Evolutionary conservation across 768 basidiomycete genomes (phyloP).

Genomic region (Boletus coccyginus): DNA sequence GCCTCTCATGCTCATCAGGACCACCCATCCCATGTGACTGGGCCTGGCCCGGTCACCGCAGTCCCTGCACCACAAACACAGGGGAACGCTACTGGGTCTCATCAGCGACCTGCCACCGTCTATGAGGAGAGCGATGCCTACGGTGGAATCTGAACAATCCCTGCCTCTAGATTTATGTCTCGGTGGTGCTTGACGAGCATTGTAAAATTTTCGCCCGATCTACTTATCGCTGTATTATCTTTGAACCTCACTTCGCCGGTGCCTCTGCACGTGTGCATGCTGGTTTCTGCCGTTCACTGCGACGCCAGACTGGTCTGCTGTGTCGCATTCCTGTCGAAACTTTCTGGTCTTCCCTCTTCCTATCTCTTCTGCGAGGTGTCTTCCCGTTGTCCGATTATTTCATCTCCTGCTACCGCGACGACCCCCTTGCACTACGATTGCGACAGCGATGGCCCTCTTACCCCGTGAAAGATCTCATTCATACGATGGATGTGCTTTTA

Average conservation of each 20-base stretch:
- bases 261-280: conserved; percentile 14
- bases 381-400: conserved; percentile 12
- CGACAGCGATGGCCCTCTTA: conserved; percentile 1
- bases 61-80: conserved; percentile 9
- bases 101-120: conserved; percentile 44
- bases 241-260: not conserved
- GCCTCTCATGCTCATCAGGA: conserved; percentile 32
- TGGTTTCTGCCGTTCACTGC: conserved; percentile 21
- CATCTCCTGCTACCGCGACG: not conserved
- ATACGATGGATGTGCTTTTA: conserved; percentile 23
- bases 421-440: not conserved
- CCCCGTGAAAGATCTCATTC: conserved; percentile 18
- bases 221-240: conserved; percentile 27
- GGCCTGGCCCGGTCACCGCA: conserved; percentile 9
- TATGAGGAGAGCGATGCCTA: conserved; percentile 71
- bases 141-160: conserved; percentile 52
- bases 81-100: conserved; percentile 7
- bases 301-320: conserved; percentile 28
- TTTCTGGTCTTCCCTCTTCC: not conserved
- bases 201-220: conserved; percentile 21
- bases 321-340: conserved; percentile 12
- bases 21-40: conserved; percentile 16
- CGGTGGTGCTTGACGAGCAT: conserved; percentile 9
- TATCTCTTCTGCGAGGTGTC: not conserved
- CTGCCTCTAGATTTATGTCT: not conserved